These are phyloP conservation scores for Saccharomyces pastorianus DNA, from an alignment of 1,139 yeast genomes.

Conservation along the genomic window DNA sequence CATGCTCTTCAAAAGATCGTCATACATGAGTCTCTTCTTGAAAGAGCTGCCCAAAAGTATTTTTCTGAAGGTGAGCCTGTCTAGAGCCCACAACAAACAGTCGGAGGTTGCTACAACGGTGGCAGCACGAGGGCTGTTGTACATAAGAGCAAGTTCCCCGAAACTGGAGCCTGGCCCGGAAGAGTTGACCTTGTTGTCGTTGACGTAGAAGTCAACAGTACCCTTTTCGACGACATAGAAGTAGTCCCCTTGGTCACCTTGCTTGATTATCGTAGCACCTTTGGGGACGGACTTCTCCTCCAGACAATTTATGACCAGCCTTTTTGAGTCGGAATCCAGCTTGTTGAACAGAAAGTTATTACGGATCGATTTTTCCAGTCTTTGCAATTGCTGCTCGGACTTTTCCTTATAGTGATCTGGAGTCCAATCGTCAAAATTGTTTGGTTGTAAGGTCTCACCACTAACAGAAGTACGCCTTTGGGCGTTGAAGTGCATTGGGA, in stretches of 20 bases:
- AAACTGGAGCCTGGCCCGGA: conserved; percentile 83
- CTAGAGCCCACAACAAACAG: conserved; percentile 82
- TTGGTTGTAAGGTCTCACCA: conserved; percentile 53
- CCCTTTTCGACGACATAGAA: conserved; percentile 87
- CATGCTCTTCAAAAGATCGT: conserved; percentile 78
- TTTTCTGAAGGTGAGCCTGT: conserved; percentile 85
- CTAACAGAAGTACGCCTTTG: conserved; percentile 82
- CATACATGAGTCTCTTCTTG: conserved; percentile 84
- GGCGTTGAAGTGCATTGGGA: conserved; percentile 61
- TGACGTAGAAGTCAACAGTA: conserved; percentile 68
- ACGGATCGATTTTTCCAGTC: conserved; percentile 63
- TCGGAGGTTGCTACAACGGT: conserved; percentile 73
- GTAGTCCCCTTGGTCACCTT: conserved; percentile 95
- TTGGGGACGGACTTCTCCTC: conserved; percentile 57
- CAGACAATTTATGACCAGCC: conserved; percentile 73
- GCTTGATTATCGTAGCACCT: conserved; percentile 66
- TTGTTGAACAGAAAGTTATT: conserved; percentile 81
- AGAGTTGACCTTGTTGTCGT: conserved; percentile 63
- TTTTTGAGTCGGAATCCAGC: conserved; percentile 60
- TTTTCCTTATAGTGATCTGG: conserved; percentile 60
- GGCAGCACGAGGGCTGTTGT: conserved; percentile 96
- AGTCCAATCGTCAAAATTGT: conserved; percentile 56
- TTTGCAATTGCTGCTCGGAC: conserved; percentile 53
- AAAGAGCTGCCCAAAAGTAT: conserved; percentile 85
- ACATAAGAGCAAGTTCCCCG: conserved; percentile 96